Evolutionary conservation across 106 monocot genomes (phyloP), one percentile per base, ranked within the genome.

Genomic region (Iris macrosiphon): DNA sequence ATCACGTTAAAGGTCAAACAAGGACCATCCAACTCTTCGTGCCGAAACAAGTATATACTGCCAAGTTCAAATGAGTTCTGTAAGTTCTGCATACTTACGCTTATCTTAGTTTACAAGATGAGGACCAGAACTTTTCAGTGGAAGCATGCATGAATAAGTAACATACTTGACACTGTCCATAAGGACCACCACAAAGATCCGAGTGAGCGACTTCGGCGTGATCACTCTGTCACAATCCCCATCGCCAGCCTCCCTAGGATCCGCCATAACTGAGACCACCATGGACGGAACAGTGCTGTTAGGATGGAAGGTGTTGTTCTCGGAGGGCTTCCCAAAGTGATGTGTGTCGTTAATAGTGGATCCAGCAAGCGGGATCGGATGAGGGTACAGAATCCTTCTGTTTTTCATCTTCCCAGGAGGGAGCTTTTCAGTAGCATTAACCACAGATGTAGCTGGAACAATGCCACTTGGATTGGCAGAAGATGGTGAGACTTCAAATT

Each of bases 251-350:
- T 98, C 96, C 28, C 90, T 73, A 0, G 96, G 96, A 64, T 98
- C 96, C 12, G 71, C 77, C 17, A 98, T 52, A 44, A 98, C 62
- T 25, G 86, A 90, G 24, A 98, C 96, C 1, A 98, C 75, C 62
- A 98, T 67, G 3, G 77, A 63, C 1, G 45, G 45, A 1, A 62
- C 20, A 7, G 67, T 29, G 35, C 75, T 75, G 18, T 62, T 72
- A 45, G 32, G 39, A 41, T 23, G 17, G 31, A 48, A 53, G 14
- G 20, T 19, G 52, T 58, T 75, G 57, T 35, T 55, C 47, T 72
- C 65, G 21, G 73, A 52, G 42, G 71, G 31, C 35, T 72, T 64
- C 13, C 32, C 40, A 14, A 68, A 58, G n/a, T 52, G 67, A 5
- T 79, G 40, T 3, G 67, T 79, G 14, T 63, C 41, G 34, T 98